These are phyloP conservation scores for Umbilicus rupestris DNA, from an alignment of 164 flowering plant species.

Conservation along the genomic window DNA sequence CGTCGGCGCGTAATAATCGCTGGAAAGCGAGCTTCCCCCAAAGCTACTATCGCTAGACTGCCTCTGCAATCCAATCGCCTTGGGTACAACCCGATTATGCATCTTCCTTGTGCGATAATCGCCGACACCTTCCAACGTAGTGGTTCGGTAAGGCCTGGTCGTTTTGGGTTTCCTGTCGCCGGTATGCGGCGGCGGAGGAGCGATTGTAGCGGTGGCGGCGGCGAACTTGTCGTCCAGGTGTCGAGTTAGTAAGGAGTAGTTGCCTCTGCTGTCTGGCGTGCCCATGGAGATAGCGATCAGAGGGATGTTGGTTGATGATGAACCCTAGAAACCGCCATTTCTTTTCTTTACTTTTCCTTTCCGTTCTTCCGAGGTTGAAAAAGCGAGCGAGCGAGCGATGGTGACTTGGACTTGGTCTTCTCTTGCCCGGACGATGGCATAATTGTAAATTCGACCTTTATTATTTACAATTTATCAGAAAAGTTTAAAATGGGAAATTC, in stretches of 20 bases:
- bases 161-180: not conserved
- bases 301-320: not conserved
- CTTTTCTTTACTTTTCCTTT: not conserved
- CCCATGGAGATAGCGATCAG: conserved; percentile 1
- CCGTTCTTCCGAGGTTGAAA: not conserved
- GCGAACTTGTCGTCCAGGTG: not conserved
- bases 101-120: not conserved
- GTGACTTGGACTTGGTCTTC: not conserved
- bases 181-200: not conserved
- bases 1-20: conserved; percentile 45
- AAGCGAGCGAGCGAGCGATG: not conserved
- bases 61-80: conserved; percentile 51
- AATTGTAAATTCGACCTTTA: too few relatives aligned
- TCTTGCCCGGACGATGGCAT: not conserved
- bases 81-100: conserved; percentile 20
- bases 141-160: not conserved
- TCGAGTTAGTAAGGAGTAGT: not conserved
- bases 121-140: not conserved
- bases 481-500: too few relatives aligned
- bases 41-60: conserved; percentile 85
- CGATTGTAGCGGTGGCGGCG: not conserved
- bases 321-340: not conserved
- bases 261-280: not conserved
- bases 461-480: too few relatives aligned
- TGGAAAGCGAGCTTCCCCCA: conserved; percentile 60